These are phyloP conservation scores for Drechslerella coelobrocha DNA, from an alignment of 2,329 filamentous ascomycete species.

Conservation along the genomic window DNA sequence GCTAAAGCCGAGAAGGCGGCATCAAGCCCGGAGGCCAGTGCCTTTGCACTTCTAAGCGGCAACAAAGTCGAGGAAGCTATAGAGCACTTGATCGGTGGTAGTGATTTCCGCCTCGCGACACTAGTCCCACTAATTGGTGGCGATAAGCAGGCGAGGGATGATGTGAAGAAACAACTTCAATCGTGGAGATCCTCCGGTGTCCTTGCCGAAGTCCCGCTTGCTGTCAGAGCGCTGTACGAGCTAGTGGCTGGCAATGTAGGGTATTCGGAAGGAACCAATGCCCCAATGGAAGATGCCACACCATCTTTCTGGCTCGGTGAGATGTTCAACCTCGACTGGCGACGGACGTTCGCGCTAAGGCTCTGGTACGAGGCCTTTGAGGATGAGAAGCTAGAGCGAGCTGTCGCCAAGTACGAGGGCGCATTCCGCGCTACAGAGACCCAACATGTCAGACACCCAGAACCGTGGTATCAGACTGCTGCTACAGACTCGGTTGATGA, in stretches of 20 bases:
- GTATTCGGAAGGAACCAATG: slow-evolving; percentile 77
- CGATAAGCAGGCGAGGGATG: slow-evolving; percentile 71
- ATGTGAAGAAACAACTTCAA: slow-evolving; percentile 79
- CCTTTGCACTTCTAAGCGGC: slow-evolving; percentile 77
- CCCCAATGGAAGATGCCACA: slow-evolving; percentile 78
- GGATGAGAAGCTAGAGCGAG: slow-evolving; percentile 72
- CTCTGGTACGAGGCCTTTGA: slow-evolving; percentile 82
- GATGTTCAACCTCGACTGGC: slow-evolving; percentile 87
- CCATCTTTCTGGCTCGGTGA: slow-evolving; percentile 81
- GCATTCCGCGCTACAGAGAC: slow-evolving; percentile 71
- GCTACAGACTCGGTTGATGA: slow-evolving; percentile 69
- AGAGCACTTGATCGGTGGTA: slow-evolving; percentile 74
- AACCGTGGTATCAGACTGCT: slow-evolving; percentile 69
- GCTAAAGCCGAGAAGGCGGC: slow-evolving; percentile 66
- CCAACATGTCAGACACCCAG: slow-evolving; percentile 65
- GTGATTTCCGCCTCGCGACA: slow-evolving; percentile 83
- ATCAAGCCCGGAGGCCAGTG: slow-evolving; percentile 77
- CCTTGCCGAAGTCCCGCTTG: slow-evolving; percentile 83
- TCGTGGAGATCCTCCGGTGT: slow-evolving; percentile 84
- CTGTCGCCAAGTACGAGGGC: slow-evolving; percentile 74
- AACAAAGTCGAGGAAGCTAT: slow-evolving; percentile 84
- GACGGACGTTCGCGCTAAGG: slow-evolving; percentile 87
- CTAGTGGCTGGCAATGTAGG: slow-evolving; percentile 87
- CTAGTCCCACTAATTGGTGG: slow-evolving; percentile 82
- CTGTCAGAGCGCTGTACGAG: slow-evolving; percentile 86